Evolutionary conservation across 345 rosid genomes (phyloP), one percentile per base, ranked within the genome.

Genomic region (Citrus cavaleriei): DNA sequence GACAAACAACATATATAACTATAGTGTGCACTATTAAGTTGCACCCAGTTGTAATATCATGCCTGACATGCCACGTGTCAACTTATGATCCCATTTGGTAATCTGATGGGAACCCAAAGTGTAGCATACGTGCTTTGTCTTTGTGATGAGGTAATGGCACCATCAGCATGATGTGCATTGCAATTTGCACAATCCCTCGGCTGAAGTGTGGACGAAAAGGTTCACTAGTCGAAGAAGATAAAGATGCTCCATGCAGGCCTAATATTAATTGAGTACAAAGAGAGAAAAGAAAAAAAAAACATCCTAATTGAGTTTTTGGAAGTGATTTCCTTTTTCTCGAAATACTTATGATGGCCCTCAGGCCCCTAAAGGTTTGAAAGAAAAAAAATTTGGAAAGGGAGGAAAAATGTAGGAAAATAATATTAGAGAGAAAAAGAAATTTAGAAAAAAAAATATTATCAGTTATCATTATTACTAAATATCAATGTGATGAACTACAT

Each of bases 151-250:
- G 80, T 68, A 78, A 75, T 68, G 6, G 58, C 42, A 75, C 80
- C 86, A 68, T 79, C 82, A 81, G 89, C 80, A 46, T 83, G 83
- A 83, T 77, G 85, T 75, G 59, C 72, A 40, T 46, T 13, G 18
- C 51, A 46, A 46, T 46, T 12, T 46, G 51, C 5, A 13, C 51
- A 35, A 24, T 34, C 25, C 10, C 22, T 25, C 66, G 37, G 57
- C 27, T 0, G 57, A 22, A 61, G 35, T 18, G 49, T 58, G 76
- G 76, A 58, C 54, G 24, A n/a, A 66, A 19, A 46, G 49, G 40
- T 34, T 32, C 64, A 22, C 1, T 3, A 19, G 42, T 18, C 21
- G 0, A 69, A 69, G 72, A 71, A 49, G 74, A 60, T 71, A 57
- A 7, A 21, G 60, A 2, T 21, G 18, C 8, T 63, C 38, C 34